Base-by-base conservation (phyloP, 108 stramenopile genomes). In the Aureococcus anophagefferens region DNA sequence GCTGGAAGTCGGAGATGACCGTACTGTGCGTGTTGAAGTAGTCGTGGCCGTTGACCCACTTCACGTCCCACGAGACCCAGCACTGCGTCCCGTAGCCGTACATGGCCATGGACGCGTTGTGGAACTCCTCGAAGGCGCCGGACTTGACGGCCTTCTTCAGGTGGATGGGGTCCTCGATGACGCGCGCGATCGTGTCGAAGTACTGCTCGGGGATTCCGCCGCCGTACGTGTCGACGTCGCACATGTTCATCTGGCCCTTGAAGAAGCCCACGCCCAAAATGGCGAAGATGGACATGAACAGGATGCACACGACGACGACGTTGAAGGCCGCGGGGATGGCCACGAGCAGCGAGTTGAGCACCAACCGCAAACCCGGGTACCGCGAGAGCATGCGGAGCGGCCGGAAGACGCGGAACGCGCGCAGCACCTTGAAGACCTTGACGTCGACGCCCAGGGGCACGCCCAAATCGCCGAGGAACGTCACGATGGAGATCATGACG, bases 381-480 rank as follows among this genome's bases (percentile, higher is more conserved):
- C 88, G 76, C 30, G 76, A 82, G 67, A 90, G 75, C 84, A 90
- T 83, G 29, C 86, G 68, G 66, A 91, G 70, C 30, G 88, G 88
- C 13, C 90, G 83, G 28, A 91, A 83, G n/a, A 87, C 84, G 33
- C 90, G 75, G 5, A 89, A 51, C 16, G 83, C 63, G 21, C 87
- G 71, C 31, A 90, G 59, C 5, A 75, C 67, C 65, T 77, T 73
- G 33, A 91, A 73, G 14, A 74, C 46, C 62, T 59, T 71, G 7
- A 59, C 51, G 40, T 44, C 40, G 40, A 44, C 5, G 32, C 77
- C 76, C 35, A 59, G 68, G 17, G 35, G 59, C n/a, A 77, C 62
- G 36, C 71, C 73, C 28, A 83, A 30, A 25, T 74, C 76, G 40
- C 40, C 40, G 40, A 44, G 5, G 3, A 59, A 28, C 34, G 18